These are phyloP conservation scores for Tetrastigma voinierianum DNA, from an alignment of 164 flowering plant genomes.

Conservation along the genomic window DNA sequence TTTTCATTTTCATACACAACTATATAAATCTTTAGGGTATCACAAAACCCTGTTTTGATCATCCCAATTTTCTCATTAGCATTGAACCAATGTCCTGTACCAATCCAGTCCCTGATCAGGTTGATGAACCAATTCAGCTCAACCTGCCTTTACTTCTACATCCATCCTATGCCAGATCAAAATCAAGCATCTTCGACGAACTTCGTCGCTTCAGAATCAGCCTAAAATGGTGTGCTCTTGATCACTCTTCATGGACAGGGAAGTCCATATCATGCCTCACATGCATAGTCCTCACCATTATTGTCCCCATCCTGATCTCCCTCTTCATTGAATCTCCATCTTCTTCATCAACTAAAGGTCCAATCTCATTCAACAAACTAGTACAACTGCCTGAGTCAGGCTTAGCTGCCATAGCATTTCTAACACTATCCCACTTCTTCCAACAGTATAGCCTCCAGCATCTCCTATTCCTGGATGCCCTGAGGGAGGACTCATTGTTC, in stretches of 20 bases:
- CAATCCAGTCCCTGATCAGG: constrained; percentile 7
- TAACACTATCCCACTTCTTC: constrained; percentile 51
- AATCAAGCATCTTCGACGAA: constrained; percentile 37
- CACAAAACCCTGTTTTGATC: too few species aligned
- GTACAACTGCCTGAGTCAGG: constrained; percentile 65
- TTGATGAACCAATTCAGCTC: constrained; percentile 1
- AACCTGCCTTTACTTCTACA: constrained; percentile 32
- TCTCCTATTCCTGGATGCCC: constrained; percentile 65
- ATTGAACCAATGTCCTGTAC: constrained; percentile 6
- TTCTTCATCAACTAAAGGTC: constrained; percentile 9
- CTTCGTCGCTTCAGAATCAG: constrained; percentile 38
- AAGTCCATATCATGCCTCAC: constrained; percentile 36
- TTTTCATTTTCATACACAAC: too few species aligned
- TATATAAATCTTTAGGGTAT: too few species aligned
- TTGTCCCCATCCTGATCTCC: constrained; percentile 34
- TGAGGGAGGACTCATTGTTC: constrained; percentile 38
- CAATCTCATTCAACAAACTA: constrained; percentile 37
- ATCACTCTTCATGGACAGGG: constrained; percentile 43
- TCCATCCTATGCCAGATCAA: constrained; percentile 26
- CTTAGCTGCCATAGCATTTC: constrained; percentile 46
- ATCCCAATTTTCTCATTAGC: too few species aligned
- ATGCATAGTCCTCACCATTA: constrained; percentile 34
- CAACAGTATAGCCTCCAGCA: constrained; percentile 49
- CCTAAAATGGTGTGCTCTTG: constrained; percentile 65
- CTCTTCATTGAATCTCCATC: constrained; percentile 26